phyloP scores from a whole-genome alignment of 257 asterid species.

The Gentiana macrophylla region DNA sequence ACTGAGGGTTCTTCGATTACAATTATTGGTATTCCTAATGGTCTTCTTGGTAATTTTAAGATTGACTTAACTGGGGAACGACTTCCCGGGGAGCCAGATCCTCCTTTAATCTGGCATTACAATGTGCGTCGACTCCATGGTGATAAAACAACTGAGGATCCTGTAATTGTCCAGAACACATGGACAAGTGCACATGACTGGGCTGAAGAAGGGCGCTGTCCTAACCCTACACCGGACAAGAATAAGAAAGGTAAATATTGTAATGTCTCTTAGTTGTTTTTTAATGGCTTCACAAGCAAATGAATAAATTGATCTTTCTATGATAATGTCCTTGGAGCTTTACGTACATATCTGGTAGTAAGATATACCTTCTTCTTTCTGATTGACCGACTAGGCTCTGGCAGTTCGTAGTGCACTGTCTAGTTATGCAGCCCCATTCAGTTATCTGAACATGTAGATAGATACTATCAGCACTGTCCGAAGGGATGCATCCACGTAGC shows the following conservation, averaged over 20 bases:
- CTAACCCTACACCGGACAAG: conserved; percentile 48
- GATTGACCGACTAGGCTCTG: no score
- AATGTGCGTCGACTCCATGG: conserved; percentile 76
- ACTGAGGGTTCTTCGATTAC: conserved; percentile 96
- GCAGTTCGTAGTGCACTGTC: no score
- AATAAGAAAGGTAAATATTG: conserved; percentile 51
- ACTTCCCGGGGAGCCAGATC: conserved; percentile 94
- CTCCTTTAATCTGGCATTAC: conserved; percentile 86
- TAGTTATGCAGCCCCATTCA: no score
- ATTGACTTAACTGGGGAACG: conserved; percentile 86
- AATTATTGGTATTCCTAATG: conserved; percentile 81
- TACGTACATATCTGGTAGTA: no score
- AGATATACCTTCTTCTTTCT: no score
- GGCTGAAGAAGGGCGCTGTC: conserved; percentile 97
- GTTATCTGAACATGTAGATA: no score
- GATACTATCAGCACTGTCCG: no score
- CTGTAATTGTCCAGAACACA: conserved; percentile 93
- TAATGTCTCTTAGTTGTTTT: background rate
- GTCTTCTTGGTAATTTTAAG: conserved; percentile 81
- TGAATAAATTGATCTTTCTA: background rate
- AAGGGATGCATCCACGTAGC: no score
- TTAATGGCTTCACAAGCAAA: background rate
- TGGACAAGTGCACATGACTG: conserved; percentile 92
- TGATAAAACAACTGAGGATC: conserved; percentile 82
- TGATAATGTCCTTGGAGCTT: no score